Conservation (phyloP, 108 stramenopile genomes). For the Nannochloropsis gaditana region DNA sequence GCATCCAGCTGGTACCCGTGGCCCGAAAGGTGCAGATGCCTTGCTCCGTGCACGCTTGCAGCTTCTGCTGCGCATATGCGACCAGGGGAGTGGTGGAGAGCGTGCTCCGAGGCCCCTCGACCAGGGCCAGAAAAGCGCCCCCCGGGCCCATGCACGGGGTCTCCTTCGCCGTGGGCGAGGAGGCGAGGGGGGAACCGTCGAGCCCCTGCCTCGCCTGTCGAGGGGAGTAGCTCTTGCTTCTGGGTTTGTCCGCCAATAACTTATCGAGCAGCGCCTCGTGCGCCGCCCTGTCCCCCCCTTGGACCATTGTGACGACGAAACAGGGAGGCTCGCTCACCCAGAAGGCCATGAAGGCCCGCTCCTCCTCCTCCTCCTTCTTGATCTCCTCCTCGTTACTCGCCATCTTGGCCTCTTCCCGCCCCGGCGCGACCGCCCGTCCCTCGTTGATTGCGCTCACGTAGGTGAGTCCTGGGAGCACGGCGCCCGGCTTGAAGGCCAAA, state of each 20-base stretch:
- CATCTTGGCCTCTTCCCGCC: neutral
- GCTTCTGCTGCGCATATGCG: neutral
- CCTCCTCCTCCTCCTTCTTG: slow-evolving; percentile 16
- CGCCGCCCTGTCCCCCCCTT: neutral
- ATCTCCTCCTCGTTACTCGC: neutral
- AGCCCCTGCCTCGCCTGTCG: neutral
- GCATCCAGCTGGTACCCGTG: neutral
- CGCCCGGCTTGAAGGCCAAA: neutral
- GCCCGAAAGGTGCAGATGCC: neutral
- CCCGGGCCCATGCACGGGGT: neutral
- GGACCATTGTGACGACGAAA: neutral
- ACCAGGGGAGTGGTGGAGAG: neutral
- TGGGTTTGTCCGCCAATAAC: neutral
- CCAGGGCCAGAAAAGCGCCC: neutral
- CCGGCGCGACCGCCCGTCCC: neutral
- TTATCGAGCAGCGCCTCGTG: neutral
- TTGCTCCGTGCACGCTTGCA: slow-evolving; percentile 2
- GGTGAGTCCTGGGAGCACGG: neutral
- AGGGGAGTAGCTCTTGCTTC: neutral
- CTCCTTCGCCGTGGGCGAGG: neutral
- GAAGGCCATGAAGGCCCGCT: neutral
- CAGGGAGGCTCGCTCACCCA: slow-evolving; percentile 4
- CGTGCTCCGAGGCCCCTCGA: neutral
- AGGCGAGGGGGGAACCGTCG: neutral
- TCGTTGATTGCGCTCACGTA: neutral